Evolutionary conservation across 192 early-diverging fungal species (phyloP), one percentile per base, ranked within the genome.

Genomic region (Glomus cerebriforme): DNA sequence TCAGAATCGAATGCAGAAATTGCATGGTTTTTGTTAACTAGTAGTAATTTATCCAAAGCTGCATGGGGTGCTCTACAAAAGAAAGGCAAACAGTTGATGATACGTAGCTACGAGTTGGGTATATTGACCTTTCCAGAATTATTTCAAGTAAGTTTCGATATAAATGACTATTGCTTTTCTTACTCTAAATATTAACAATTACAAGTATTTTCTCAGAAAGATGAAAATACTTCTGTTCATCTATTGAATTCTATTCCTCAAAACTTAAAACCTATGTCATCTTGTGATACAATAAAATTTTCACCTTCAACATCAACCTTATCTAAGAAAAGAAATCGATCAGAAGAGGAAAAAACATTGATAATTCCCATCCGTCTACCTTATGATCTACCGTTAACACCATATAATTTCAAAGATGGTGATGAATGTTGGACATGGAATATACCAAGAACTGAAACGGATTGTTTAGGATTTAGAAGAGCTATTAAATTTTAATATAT

Each of bases 71-170:
- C 79, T 24, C 72, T 91, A 26, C 82, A 91, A 64, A 83, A 84
- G 70, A 86, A 90, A 24, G 83, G 81, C 27, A 81, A 74, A 6
- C 85, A 89, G 63, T 78, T 92, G n/a, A 80, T 83, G 37, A 87
- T 93, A 26, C 81, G 90, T 19, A 92, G 89, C 62, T 93, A 88
- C 80, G 92, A 93, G 59, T 78, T 93, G 1, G 92, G 92, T 0
- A 89, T 93, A 2, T 81, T 93, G 6, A 64, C 91, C 26, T 84
- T 80, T 67, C 89, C 91, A 3, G 81, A 79, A 22, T 74, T 90
- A 22, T 92, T 85, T 74, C 82, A 92, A 85, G 92, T 92, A 79
- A 74, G 39, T 81, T 47, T 26, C 3, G 39, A 59, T 29, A 7
- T 27, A 15, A 26, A 67, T 58, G 24, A 6, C n/a, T 15, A 15